These are phyloP conservation scores for Ceratobasidium papillatum DNA, from an alignment of 1,284 basidiomycete genomes.

Conservation along the genomic window DNA sequence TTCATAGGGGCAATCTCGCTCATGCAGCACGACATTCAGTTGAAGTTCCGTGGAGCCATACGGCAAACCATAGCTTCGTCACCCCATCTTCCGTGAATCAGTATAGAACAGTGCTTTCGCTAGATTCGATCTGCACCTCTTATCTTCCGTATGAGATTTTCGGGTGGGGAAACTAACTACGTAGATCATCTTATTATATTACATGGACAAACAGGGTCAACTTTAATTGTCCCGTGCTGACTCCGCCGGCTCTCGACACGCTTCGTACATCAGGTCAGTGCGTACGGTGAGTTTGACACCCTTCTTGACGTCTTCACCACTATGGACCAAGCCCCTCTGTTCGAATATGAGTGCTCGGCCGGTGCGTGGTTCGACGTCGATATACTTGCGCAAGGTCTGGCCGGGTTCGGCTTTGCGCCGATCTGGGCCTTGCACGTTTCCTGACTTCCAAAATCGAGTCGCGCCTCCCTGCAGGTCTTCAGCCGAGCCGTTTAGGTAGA, in stretches of 20 bases:
- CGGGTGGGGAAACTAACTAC: conserved; percentile 11
- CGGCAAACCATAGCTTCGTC: not conserved
- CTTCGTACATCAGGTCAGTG: conserved; percentile 36
- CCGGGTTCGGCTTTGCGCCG: conserved; percentile 17
- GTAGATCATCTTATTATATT: conserved; percentile 7
- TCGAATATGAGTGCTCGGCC: conserved; percentile 43
- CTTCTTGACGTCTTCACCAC: conserved; percentile 38
- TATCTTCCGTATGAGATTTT: conserved; percentile 16
- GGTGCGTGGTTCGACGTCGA: conserved; percentile 41
- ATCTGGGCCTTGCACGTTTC: conserved; percentile 11
- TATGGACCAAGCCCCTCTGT: conserved; percentile 37
- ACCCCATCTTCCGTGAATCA: conserved; percentile 10
- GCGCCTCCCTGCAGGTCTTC: conserved; percentile 37
- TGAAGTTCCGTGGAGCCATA: not conserved
- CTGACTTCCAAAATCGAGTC: conserved; percentile 31
- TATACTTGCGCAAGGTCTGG: conserved; percentile 4
- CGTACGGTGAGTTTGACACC: conserved; percentile 38
- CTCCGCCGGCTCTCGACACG: not conserved
- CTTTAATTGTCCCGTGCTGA: not conserved
- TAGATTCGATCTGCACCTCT: conserved; percentile 6
- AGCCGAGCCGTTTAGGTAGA: conserved; percentile 41
- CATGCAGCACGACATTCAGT: not conserved
- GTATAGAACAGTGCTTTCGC: not conserved
- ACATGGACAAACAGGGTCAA: conserved; percentile 2
- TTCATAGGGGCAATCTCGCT: not conserved